phyloP scores from a whole-genome alignment of 1,284 basidiomycete genomes.

The Cystobasidiaceae sp. region DNA sequence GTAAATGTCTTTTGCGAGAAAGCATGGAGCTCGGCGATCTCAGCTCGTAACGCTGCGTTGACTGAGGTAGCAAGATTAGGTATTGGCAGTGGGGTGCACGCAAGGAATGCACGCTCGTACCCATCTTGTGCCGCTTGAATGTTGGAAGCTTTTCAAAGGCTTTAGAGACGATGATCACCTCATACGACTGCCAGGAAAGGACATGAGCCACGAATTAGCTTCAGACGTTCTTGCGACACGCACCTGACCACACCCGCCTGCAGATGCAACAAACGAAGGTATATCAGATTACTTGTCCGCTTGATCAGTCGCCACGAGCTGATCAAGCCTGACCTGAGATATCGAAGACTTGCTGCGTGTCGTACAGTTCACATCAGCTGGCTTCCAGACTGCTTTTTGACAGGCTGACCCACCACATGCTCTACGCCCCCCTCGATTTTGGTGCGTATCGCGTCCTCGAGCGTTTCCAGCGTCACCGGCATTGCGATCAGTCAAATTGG shows the following conservation, averaged over 20 bases:
- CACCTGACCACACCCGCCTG: not conserved
- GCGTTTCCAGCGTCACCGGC: constrained; percentile 19
- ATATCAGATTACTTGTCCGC: too few relatives aligned
- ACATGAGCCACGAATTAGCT: not conserved
- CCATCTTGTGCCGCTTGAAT: constrained; percentile 41
- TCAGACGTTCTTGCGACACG: not conserved
- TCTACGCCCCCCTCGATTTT: constrained; percentile 19
- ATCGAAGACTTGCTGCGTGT: constrained; percentile 39
- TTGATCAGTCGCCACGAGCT: rapidly evolving
- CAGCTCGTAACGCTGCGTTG: constrained; percentile 48
- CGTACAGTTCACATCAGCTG: not conserved
- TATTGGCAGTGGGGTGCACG: not conserved
- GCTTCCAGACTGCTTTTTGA: not conserved
- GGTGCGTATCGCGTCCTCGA: constrained; percentile 24
- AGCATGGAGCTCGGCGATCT: constrained; percentile 50
- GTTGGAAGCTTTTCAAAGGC: constrained; percentile 42
- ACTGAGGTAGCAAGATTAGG: constrained; percentile 37
- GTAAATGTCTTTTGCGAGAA: constrained; percentile 44
- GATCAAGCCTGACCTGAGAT: constrained; percentile 34
- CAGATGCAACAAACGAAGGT: not conserved
- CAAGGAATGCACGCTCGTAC: constrained; percentile 11
- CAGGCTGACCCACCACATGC: constrained; percentile 14
- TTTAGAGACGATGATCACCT: constrained; percentile 42
- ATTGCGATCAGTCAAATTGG: not conserved
- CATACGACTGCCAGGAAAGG: constrained; percentile 36